A percentile compares a stretch with the other conserved stretches of the same genome.
Evolutionary conservation across 2,329 filamentous ascomycete species (phyloP).

Genomic region (Botrytis elliptica): DNA sequence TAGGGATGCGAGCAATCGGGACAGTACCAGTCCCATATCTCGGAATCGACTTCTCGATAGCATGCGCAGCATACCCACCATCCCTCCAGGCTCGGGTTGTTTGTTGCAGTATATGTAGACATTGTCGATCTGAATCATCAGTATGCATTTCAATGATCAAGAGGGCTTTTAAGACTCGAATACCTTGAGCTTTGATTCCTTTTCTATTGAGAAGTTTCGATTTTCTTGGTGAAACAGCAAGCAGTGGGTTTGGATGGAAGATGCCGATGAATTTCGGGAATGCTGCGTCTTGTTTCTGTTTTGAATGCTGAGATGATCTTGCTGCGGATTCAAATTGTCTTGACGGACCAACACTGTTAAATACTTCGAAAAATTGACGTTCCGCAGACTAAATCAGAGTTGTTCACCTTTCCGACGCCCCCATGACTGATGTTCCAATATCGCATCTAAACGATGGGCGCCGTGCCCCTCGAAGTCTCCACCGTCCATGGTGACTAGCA

Average conservation of each 20-base stretch:
- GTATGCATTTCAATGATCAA: background rate
- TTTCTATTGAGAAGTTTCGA: background rate
- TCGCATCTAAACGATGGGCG: background rate
- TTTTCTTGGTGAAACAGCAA: background rate
- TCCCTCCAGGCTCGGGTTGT: background rate
- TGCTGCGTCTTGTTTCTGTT: background rate
- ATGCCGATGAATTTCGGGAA: background rate
- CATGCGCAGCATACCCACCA: conserved; percentile 29
- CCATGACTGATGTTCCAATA: background rate
- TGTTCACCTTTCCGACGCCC: background rate
- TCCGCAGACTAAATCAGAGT: background rate
- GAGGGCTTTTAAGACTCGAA: background rate
- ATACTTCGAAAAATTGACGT: background rate
- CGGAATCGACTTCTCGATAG: conserved; percentile 22
- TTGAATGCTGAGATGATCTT: background rate
- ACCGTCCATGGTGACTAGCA: background rate
- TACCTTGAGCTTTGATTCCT: conserved; percentile 2
- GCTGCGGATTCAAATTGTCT: background rate
- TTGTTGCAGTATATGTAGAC: background rate
- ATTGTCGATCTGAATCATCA: background rate
- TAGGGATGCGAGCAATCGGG: conserved; percentile 26
- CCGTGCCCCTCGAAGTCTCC: background rate
- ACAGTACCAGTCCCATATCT: conserved; percentile 19
- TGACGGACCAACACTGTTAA: background rate
- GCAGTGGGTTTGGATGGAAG: background rate